A percentile compares a stretch with the other conserved stretches of the same genome.
Conservation (phyloP, 2,329 filamentous ascomycete species). For the Aspergillus sp. region DNA sequence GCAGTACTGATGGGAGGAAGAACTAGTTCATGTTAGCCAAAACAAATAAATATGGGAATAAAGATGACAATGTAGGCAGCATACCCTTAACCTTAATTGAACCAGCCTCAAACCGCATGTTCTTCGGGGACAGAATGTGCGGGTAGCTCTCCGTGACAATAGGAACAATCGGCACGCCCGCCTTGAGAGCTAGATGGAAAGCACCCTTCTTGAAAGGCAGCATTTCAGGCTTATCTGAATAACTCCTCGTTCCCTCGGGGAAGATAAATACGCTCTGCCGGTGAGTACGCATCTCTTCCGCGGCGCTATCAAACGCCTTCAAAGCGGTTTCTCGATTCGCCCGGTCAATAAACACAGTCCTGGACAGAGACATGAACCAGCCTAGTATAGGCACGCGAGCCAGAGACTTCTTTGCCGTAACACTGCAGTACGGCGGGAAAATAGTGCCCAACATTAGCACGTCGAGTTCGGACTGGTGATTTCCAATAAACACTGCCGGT, state of each 20-base stretch:
- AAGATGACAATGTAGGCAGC: constrained; percentile 13
- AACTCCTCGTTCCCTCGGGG: constrained; percentile 81
- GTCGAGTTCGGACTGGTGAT: constrained; percentile 95
- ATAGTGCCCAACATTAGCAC: constrained; percentile 82
- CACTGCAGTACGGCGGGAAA: constrained; percentile 84
- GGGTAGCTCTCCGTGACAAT: constrained; percentile 74
- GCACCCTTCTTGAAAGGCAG: constrained; percentile 99
- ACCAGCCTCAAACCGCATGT: constrained; percentile 58
- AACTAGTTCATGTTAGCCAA: constrained; percentile 43
- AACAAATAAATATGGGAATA: neutral
- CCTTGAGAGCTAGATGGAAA: constrained; percentile 91
- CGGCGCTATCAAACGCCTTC: constrained; percentile 76
- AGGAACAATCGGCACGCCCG: constrained; percentile 85
- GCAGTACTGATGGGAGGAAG: constrained; percentile 72
- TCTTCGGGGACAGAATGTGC: constrained; percentile 59
- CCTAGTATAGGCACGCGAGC: constrained; percentile 75
- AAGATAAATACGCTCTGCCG: constrained; percentile 54
- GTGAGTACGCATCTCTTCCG: constrained; percentile 64
- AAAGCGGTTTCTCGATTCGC: constrained; percentile 73
- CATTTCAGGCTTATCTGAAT: constrained; percentile 69
- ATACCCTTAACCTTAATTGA: constrained; percentile 67
- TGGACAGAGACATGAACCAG: constrained; percentile 86
- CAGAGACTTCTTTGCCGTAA: constrained; percentile 84
- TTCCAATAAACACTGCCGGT: constrained; percentile 84
- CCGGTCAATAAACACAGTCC: constrained; percentile 92